Evolutionary conservation across 768 basidiomycete genomes (phyloP), one percentile per base, ranked within the genome.

Genomic region (Zangia roseola): DNA sequence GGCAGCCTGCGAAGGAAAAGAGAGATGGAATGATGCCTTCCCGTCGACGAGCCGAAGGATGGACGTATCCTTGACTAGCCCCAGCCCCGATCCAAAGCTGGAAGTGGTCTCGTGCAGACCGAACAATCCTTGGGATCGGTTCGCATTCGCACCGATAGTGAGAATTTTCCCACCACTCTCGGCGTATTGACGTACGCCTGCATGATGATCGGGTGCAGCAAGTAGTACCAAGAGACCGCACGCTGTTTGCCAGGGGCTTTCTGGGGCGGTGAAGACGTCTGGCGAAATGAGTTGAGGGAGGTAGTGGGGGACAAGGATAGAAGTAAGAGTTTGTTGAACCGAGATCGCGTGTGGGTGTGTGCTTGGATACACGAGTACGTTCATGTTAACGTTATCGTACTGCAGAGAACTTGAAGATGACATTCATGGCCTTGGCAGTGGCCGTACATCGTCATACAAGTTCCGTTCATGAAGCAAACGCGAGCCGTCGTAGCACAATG

Each of bases 201-300:
- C 44, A 20, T 71, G 67, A 43, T 66, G 59, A 55, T 73, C 63
- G 9, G 67, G 77, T 17, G 40, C 78, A 78, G 47, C 83, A 76
- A n/a, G 89, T 82, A 95, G 70, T 42, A 94, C 86, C 16, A 97
- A 78, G 2, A 95, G 73, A 3, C 86, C 84, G 62, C 91, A 94
- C 10, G 78, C 76, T 6, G 71, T 60, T 31, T 79, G 65, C 94
- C 94, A 97, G 17, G 94, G 93, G 38, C 86, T 83, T 1, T 77
- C 71, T 10, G 74, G 84, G 0, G 75, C 70, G 1, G 74, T 68
- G 6, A 97, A 70, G 2, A 78, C 64, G 34, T 79, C 69, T 10
- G 76, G 74, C 0, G 82, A 71, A 43, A 93, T 74, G 14, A 81
- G 66, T 50, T 91, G 89, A 36, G 95, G 82, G 12, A 88, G 81